Conservation (phyloP, 495 filamentous ascomycete species). For the Penicillium psychrofluorescens region DNA sequence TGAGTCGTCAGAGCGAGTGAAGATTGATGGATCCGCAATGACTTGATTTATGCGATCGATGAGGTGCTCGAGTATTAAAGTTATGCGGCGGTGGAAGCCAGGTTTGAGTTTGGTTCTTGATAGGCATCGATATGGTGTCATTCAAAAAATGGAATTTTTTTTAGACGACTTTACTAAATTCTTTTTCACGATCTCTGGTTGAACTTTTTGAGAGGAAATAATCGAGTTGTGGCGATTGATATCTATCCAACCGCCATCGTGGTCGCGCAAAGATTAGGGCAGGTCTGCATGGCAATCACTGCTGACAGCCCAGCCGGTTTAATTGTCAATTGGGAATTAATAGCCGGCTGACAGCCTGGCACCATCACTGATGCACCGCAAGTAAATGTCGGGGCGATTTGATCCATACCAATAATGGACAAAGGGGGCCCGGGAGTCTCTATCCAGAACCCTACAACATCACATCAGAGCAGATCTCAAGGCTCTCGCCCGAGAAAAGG, state of each 20-base stretch:
- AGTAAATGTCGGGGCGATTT: background rate
- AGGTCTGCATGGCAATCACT: background rate
- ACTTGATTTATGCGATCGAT: slow-evolving; percentile 17
- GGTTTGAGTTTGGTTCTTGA: too few relatives aligned
- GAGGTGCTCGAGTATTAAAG: slow-evolving; percentile 16
- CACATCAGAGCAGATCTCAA: background rate
- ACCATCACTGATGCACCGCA: background rate
- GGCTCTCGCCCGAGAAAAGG: slow-evolving; percentile 17
- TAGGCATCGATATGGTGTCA: too few relatives aligned
- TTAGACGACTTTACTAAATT: too few relatives aligned
- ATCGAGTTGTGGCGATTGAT: too few relatives aligned
- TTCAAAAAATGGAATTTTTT: too few relatives aligned
- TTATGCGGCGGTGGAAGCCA: background rate
- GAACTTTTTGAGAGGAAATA: too few relatives aligned
- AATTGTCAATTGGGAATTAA: background rate
- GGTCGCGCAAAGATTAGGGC: too few relatives aligned
- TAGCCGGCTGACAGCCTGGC: background rate
- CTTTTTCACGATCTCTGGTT: too few relatives aligned
- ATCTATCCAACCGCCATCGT: too few relatives aligned
- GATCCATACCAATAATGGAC: too few relatives aligned
- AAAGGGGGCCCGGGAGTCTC: too few relatives aligned
- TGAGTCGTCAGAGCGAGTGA: slow-evolving; percentile 3
- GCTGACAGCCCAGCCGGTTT: background rate
- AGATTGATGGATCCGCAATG: slow-evolving; percentile 10
- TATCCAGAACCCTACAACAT: background rate